Conservation (phyloP, 495 filamentous ascomycete genomes). For the Jackrogersella multiformis region DNA sequence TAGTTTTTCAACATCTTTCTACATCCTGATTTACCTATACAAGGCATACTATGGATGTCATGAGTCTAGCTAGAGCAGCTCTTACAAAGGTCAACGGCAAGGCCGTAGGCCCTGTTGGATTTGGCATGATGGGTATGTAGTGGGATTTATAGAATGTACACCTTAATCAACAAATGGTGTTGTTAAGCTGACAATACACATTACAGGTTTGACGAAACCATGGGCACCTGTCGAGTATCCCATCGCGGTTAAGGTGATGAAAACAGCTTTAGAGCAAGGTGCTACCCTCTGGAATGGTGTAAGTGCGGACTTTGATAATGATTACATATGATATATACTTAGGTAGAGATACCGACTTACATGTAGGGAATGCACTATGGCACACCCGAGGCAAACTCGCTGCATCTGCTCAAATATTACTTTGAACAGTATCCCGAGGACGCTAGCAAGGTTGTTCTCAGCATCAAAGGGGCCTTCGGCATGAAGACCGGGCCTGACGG, state of each 20-base stretch:
- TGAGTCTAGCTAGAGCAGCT: background rate
- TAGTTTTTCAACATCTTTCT: background rate
- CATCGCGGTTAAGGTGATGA: slow-evolving; percentile 65
- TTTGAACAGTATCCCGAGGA: slow-evolving; percentile 67
- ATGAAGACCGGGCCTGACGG: slow-evolving; percentile 46
- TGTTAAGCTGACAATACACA: background rate
- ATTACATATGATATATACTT: background rate
- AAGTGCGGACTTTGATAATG: background rate
- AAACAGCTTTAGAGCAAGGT: slow-evolving; percentile 64
- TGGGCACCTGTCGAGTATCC: slow-evolving; percentile 58
- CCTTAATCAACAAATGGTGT: background rate
- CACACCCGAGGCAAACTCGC: slow-evolving; percentile 53
- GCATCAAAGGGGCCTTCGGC: slow-evolving; percentile 63
- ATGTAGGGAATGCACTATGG: slow-evolving; percentile 58
- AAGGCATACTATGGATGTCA: too few relatives aligned
- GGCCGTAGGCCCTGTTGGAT: slow-evolving; percentile 49
- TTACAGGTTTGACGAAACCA: slow-evolving; percentile 68
- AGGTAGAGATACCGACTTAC: background rate
- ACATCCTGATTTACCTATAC: too few relatives aligned
- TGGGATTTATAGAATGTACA: background rate
- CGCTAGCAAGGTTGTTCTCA: slow-evolving; percentile 65
- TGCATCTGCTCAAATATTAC: slow-evolving; percentile 66
- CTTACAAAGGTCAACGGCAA: slow-evolving; percentile 42
- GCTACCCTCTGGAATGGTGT: slow-evolving; percentile 74
- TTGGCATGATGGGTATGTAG: slow-evolving; percentile 49